Conservation (phyloP, 1,139 yeast genomes). For the Sugiyamaella pinicola region DNA sequence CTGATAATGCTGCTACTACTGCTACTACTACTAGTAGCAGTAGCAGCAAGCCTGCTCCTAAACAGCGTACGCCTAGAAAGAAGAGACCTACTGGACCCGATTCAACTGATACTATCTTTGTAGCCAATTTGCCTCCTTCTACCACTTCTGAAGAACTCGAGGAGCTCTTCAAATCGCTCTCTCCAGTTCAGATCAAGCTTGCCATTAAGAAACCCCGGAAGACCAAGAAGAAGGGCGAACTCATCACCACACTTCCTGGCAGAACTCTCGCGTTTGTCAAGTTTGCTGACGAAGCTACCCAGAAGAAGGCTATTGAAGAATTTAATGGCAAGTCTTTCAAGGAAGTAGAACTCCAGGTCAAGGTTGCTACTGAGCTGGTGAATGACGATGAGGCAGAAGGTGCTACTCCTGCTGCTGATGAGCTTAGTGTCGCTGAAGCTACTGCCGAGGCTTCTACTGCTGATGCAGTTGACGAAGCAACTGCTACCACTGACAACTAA, state of each 20-base stretch:
- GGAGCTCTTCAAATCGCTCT: constrained; percentile 34
- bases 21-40: not conserved
- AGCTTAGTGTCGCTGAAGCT: not conserved
- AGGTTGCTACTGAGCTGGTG: constrained; percentile 33
- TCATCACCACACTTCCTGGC: constrained; percentile 38
- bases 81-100: constrained; percentile 33
- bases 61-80: constrained; percentile 25
- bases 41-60: constrained; percentile 22
- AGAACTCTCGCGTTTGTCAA: constrained; percentile 55
- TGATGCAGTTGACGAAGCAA: not conserved
- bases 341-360: constrained; percentile 43
- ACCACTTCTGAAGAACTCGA: constrained; percentile 38
- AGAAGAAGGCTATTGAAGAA: constrained; percentile 49
- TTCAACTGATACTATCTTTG: constrained; percentile 55
- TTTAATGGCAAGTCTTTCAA: constrained; percentile 46
- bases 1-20: constrained; percentile 1
- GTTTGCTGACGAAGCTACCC: constrained; percentile 49
- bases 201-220: constrained; percentile 25
- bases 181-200: constrained; percentile 31
- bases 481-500: constrained; percentile 1
- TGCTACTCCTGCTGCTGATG: constrained; percentile 14
- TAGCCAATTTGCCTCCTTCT: constrained; percentile 49
- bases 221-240: constrained; percentile 26
- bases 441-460: not conserved
- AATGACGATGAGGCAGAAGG: constrained; percentile 26